A percentile compares a stretch with the other conserved stretches of the same genome.
Evolutionary conservation across 2,329 filamentous ascomycete species (phyloP).

Genomic region (Fusarium sp.): DNA sequence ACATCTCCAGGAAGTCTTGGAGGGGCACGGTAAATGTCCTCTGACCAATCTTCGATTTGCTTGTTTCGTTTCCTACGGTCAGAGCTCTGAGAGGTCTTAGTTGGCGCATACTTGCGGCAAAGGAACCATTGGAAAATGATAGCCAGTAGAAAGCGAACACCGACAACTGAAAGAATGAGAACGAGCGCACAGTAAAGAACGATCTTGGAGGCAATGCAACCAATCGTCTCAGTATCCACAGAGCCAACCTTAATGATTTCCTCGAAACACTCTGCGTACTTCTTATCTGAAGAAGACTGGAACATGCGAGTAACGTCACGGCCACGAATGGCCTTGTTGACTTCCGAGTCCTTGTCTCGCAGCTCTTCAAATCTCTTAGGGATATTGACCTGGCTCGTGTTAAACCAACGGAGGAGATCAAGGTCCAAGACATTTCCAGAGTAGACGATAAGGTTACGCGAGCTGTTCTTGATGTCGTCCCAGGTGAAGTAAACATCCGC

Average conservation of each 20-base stretch:
- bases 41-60: slow-evolving; percentile 97
- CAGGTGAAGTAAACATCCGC: slow-evolving; percentile 97
- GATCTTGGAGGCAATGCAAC: slow-evolving; percentile 96
- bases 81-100: slow-evolving; percentile 84
- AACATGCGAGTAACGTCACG: slow-evolving; percentile 91
- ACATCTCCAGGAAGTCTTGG: slow-evolving; percentile 82
- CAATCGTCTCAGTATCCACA: slow-evolving; percentile 94
- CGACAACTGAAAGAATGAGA: slow-evolving; percentile 91
- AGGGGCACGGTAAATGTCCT: slow-evolving; percentile 95
- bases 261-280: slow-evolving; percentile 85
- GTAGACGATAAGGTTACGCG: slow-evolving; percentile 92
- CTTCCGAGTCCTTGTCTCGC: slow-evolving; percentile 70
- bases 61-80: slow-evolving; percentile 86
- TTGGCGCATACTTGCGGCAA: slow-evolving; percentile 83
- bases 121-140: slow-evolving; percentile 97
- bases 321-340: slow-evolving; percentile 76
- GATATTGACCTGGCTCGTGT: slow-evolving; percentile 79
- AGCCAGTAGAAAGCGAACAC: slow-evolving; percentile 87
- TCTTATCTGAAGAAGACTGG: slow-evolving; percentile 81
- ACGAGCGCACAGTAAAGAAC: slow-evolving; percentile 93
- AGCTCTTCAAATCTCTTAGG: slow-evolving; percentile 85
- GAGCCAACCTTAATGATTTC: slow-evolving; percentile 96
- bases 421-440: slow-evolving; percentile 94
- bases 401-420: slow-evolving; percentile 90
- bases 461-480: slow-evolving; percentile 90